Evolutionary conservation across 2,329 filamentous ascomycete species (phyloP).

Genomic region (Exserohilum turcica): DNA sequence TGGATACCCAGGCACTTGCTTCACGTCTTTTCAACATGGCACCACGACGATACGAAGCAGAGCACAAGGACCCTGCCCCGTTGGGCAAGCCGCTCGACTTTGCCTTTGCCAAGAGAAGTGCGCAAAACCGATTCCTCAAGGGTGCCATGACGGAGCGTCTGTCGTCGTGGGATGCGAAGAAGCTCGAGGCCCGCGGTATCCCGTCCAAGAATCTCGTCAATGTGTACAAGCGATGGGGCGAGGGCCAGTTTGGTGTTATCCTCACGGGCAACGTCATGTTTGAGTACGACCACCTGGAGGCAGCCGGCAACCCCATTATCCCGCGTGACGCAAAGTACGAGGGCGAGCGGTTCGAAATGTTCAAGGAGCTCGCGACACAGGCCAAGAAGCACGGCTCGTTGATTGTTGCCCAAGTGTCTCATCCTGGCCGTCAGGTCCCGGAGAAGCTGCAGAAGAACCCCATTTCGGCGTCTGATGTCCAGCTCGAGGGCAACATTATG

Average conservation of each 20-base stretch:
- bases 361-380: slow-evolving; percentile 60
- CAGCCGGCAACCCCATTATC: slow-evolving; percentile 64
- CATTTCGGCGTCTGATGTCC: slow-evolving; percentile 56
- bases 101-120: slow-evolving; percentile 58
- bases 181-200: slow-evolving; percentile 59
- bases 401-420: slow-evolving; percentile 65
- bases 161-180: slow-evolving; percentile 63
- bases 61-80: slow-evolving; percentile 48
- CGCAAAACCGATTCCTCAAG: slow-evolving; percentile 70
- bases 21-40: slow-evolving; percentile 34
- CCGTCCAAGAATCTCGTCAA: slow-evolving; percentile 62
- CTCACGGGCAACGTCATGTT: slow-evolving; percentile 69
- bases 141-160: slow-evolving; percentile 70
- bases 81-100: slow-evolving; percentile 53
- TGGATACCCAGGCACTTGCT: slow-evolving; percentile 1
- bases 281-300: slow-evolving; percentile 65
- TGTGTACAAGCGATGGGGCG: slow-evolving; percentile 60
- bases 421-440: slow-evolving; percentile 64
- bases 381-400: slow-evolving; percentile 63
- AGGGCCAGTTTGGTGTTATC: slow-evolving; percentile 53
- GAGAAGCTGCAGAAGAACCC: slow-evolving; percentile 55
- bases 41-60: slow-evolving; percentile 48
- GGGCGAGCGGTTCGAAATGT: slow-evolving; percentile 65
- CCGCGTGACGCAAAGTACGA: slow-evolving; percentile 56
- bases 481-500: slow-evolving; percentile 43